Evolutionary conservation across 441 rosid species (phyloP).

Genomic region (Gossypium aridum): DNA sequence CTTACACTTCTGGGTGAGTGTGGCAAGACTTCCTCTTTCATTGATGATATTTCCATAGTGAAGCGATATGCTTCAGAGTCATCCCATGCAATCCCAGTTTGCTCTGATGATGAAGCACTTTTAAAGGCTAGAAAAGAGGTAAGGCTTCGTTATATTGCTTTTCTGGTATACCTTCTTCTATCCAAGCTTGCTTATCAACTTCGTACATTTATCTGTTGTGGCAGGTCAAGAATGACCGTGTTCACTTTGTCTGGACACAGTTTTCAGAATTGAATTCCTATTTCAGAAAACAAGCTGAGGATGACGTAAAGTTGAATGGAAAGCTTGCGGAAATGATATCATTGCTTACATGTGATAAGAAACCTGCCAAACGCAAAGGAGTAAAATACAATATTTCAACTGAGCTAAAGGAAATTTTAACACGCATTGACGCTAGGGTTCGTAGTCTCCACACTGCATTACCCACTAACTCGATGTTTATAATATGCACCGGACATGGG

Average conservation of each 20-base stretch:
- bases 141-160: neutral
- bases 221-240: constrained; percentile 63
- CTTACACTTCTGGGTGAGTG: constrained; percentile 61
- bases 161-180: neutral
- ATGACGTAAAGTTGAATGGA: constrained; percentile 50
- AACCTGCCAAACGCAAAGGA: constrained; percentile 32
- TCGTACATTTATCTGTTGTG: constrained; percentile 15
- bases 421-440: constrained; percentile 48
- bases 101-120: constrained; percentile 81
- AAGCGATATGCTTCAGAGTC: constrained; percentile 69
- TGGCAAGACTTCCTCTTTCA: constrained; percentile 62
- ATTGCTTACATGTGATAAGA: constrained; percentile 61
- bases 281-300: constrained; percentile 59
- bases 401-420: constrained; percentile 61
- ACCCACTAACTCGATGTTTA: constrained; percentile 77
- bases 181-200: neutral
- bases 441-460: constrained; percentile 43
- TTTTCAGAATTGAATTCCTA: constrained; percentile 74
- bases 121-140: constrained; percentile 82
- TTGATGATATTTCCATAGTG: constrained; percentile 62
- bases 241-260: constrained; percentile 85
- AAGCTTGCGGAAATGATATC: constrained; percentile 81
- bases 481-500: constrained; percentile 95
- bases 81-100: constrained; percentile 74
- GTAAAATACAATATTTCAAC: constrained; percentile 32